phyloP scores from a whole-genome alignment of 768 basidiomycete genomes.

The Porphyrellus cyaneotinctus region DNA sequence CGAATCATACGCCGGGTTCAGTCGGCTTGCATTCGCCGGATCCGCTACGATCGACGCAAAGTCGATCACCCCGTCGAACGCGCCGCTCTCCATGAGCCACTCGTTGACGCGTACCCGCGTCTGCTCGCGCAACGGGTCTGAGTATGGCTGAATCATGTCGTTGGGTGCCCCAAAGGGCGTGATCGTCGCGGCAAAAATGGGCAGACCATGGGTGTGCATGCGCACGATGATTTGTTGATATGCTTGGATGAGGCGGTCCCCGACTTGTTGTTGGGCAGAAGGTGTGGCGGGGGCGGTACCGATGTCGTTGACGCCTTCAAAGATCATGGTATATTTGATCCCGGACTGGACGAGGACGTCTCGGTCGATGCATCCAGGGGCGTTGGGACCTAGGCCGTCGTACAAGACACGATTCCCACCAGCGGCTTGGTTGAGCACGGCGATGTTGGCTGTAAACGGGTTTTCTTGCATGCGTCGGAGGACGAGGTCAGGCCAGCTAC shows the following conservation, averaged over 20 bases:
- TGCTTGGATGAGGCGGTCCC: slow-evolving; percentile 7
- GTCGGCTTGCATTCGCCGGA: neutral
- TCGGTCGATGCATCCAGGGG: neutral
- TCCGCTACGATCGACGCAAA: slow-evolving; percentile 9
- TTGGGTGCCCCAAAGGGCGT: neutral
- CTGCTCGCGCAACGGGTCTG: neutral
- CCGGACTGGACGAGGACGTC: slow-evolving; percentile 2
- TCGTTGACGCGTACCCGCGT: slow-evolving; percentile 1
- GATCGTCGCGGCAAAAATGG: slow-evolving; percentile 7
- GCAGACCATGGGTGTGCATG: neutral
- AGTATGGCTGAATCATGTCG: neutral
- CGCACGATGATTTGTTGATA: neutral
- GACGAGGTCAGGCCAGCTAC: slow-evolving; percentile 2
- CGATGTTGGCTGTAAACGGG: neutral
- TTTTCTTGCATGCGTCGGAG: slow-evolving; percentile 4
- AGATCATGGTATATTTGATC: slow-evolving; percentile 7
- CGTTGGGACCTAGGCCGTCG: neutral
- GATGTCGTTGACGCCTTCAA: slow-evolving; percentile 11
- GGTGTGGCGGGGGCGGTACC: neutral
- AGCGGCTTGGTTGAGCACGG: neutral
- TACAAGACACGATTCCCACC: neutral
- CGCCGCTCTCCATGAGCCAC: neutral
- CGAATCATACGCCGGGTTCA: neutral
- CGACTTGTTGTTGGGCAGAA: neutral
- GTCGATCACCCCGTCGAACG: slow-evolving; percentile 3